Percentiles rank a stretch among this genome's conserved stretches.
Evolutionary conservation across 2,329 filamentous ascomycete genomes (phyloP).

Genomic region (Scopulariopsis brevicaulis): DNA sequence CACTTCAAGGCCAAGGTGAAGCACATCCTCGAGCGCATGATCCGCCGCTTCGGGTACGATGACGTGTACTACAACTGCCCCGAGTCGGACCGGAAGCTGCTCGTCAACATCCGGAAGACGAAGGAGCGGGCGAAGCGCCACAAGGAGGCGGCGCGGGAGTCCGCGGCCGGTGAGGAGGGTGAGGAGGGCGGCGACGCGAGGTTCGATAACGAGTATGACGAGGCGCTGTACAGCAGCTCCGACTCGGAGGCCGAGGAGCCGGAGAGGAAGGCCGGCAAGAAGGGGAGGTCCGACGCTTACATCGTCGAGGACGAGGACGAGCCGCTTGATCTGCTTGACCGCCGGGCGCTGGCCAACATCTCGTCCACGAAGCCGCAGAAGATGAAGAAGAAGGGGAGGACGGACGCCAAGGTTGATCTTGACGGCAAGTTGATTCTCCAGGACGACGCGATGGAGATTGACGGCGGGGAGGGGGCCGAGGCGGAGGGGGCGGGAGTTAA

Average conservation of each 20-base stretch:
- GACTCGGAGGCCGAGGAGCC: constrained; percentile 50
- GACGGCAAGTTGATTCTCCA: constrained; percentile 72
- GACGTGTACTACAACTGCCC: constrained; percentile 71
- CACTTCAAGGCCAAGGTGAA: constrained; percentile 96
- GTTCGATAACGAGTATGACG: constrained; percentile 90
- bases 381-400: constrained; percentile 40
- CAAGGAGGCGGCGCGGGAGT: constrained; percentile 57
- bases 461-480: constrained; percentile 44
- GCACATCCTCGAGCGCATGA: constrained; percentile 91
- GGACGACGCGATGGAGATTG: constrained; percentile 51
- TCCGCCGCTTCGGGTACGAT: constrained; percentile 80
- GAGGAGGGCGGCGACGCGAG: constrained; percentile 46
- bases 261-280: constrained; percentile 20
- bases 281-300: constrained; percentile 54
- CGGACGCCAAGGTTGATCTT: constrained; percentile 57
- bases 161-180: constrained; percentile 13
- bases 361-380: constrained; percentile 77
- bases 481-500: constrained; percentile 41
- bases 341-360: constrained; percentile 81
- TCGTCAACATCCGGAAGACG: constrained; percentile 90
- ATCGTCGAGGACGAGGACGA: constrained; percentile 94
- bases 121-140: constrained; percentile 85
- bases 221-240: constrained; percentile 82
- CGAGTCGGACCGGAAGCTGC: constrained; percentile 77
- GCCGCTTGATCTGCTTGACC: constrained; percentile 85